These are phyloP conservation scores for Chlorella variabilis DNA, from an alignment of 163 green algal genomes.

Conservation along the genomic window DNA sequence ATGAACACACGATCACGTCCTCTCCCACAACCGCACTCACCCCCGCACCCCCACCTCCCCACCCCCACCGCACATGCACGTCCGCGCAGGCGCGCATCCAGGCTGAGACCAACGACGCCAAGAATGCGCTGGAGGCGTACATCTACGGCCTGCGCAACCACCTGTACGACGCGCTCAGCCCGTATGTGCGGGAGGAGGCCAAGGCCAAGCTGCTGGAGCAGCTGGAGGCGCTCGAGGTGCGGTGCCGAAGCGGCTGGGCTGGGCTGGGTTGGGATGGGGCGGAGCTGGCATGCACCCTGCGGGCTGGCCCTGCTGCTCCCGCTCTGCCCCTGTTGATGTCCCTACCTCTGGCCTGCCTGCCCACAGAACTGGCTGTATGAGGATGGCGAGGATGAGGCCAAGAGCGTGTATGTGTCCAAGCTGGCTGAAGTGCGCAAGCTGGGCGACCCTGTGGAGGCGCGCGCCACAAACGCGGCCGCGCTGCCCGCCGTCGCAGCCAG, in stretches of 20 bases:
- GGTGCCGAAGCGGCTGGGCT: background rate
- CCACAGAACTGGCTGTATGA: constrained; percentile 99
- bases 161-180: constrained; percentile 66
- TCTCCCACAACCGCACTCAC: too few relatives aligned
- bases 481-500: constrained; percentile 49
- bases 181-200: constrained; percentile 67
- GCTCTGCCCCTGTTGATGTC: too few relatives aligned
- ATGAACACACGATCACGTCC: too few relatives aligned
- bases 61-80: too few relatives aligned
- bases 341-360: too few relatives aligned
- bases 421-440: constrained; percentile 78
- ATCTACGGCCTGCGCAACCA: constrained; percentile 91
- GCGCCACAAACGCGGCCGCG: constrained; percentile 62
- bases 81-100: constrained; percentile 78
- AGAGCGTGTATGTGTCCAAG: constrained; percentile 91
- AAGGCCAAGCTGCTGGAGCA: constrained; percentile 35
- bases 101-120: constrained; percentile 94
- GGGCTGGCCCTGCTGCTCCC: too few relatives aligned
- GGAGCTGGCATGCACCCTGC: too few relatives aligned
- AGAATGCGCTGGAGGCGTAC: constrained; percentile 95
- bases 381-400: constrained; percentile 95
- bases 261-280: too few relatives aligned
- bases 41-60: too few relatives aligned
- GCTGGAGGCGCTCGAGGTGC: constrained; percentile 59
- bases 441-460: constrained; percentile 75